These are phyloP conservation scores for Scenedesmus sp. DNA, from an alignment of 163 green algal species.

Conservation along the genomic window DNA sequence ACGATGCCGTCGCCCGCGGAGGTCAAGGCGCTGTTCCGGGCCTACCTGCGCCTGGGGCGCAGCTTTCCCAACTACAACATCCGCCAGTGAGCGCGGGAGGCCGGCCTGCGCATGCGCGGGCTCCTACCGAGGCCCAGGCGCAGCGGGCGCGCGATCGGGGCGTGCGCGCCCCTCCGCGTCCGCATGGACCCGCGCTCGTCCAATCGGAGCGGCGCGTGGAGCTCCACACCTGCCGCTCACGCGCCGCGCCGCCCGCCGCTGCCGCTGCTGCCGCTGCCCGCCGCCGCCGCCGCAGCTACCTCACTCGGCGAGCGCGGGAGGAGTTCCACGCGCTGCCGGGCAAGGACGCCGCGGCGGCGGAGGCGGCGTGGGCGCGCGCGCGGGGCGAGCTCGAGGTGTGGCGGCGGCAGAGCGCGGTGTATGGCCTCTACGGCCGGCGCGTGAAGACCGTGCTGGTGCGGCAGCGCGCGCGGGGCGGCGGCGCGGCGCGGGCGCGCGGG, in stretches of 20 bases:
- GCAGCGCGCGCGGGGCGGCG: too few relatives aligned
- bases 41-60: conserved; percentile 38
- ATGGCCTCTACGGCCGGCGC: conserved; percentile 50
- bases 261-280: background rate
- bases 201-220: background rate
- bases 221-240: background rate
- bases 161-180: background rate
- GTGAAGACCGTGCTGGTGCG: conserved; percentile 55
- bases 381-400: conserved; percentile 46
- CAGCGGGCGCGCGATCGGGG: background rate
- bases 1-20: conserved; percentile 40
- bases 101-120: background rate
- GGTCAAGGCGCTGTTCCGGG: conserved; percentile 41
- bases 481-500: too few relatives aligned
- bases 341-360: conserved; percentile 30
- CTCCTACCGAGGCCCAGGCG: background rate
- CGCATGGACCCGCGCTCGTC: background rate
- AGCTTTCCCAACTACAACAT: conserved; percentile 58
- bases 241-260: background rate
- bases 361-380: conserved; percentile 32
- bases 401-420: conserved; percentile 50
- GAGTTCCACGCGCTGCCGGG: conserved; percentile 17
- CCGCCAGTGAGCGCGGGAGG: conserved; percentile 38
- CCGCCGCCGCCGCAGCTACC: conserved; percentile 40
- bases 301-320: conserved; percentile 43